Evolutionary conservation across 2,329 filamentous ascomycete genomes (phyloP).

Genomic region (Diaporthe australafricana): DNA sequence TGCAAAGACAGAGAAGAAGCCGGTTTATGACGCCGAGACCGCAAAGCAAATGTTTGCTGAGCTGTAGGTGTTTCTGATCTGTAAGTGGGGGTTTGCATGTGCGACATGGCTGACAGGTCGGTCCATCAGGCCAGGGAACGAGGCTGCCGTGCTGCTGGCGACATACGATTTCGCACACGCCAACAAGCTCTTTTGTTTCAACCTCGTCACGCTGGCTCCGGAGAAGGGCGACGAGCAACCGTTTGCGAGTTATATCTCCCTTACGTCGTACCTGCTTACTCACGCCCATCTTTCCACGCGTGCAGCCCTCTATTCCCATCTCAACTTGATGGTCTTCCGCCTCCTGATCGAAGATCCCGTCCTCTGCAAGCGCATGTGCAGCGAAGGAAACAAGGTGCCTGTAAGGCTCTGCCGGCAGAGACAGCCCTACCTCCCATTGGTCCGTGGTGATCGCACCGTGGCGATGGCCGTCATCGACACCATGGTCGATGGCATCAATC

Average conservation of each 20-base stretch:
- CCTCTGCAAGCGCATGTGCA: slow-evolving; percentile 86
- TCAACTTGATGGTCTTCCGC: slow-evolving; percentile 86
- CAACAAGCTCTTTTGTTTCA: slow-evolving; percentile 95
- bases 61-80: slow-evolving; percentile 68
- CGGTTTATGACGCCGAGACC: slow-evolving; percentile 79
- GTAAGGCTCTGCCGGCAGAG: slow-evolving; percentile 91
- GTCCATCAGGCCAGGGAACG: slow-evolving; percentile 74
- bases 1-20: slow-evolving; percentile 69
- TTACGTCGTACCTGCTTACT: slow-evolving; percentile 92
- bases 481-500: slow-evolving; percentile 90
- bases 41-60: slow-evolving; percentile 84
- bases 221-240: slow-evolving; percentile 78
- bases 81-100: too few species aligned
- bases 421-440: slow-evolving; percentile 83
- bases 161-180: slow-evolving; percentile 94
- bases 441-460: slow-evolving; percentile 78
- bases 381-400: slow-evolving; percentile 76
- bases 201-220: slow-evolving; percentile 74
- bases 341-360: slow-evolving; percentile 87
- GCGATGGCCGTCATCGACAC: slow-evolving; percentile 85
- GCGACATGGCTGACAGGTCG: slow-evolving; percentile 7
- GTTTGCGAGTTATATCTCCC: slow-evolving; percentile 84
- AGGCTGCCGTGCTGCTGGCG: slow-evolving; percentile 83
- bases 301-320: slow-evolving; percentile 83
- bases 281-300: slow-evolving; percentile 88